These are phyloP conservation scores for Antarctomyces pellizariae DNA, from an alignment of 495 filamentous ascomycete genomes.

Conservation along the genomic window DNA sequence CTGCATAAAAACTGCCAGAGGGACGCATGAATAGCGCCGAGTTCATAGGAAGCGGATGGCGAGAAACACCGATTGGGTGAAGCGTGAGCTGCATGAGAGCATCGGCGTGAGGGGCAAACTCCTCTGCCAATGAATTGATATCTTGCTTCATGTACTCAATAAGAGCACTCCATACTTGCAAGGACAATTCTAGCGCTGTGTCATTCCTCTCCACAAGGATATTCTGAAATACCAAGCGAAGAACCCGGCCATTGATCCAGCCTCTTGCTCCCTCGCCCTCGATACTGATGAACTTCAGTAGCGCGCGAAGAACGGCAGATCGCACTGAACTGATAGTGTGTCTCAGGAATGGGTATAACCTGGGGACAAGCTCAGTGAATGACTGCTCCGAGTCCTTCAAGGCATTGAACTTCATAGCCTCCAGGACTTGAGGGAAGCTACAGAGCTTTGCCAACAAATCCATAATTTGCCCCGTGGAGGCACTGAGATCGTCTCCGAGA, in stretches of 20 bases:
- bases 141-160: conserved; percentile 36
- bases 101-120: conserved; percentile 47
- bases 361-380: conserved; percentile 75
- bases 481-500: conserved; percentile 84
- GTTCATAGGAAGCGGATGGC: conserved; percentile 79
- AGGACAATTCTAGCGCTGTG: conserved; percentile 44
- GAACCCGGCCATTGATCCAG: conserved; percentile 77
- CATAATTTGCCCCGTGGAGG: conserved; percentile 94
- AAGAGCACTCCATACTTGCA: conserved; percentile 70
- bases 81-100: conserved; percentile 58
- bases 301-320: conserved; percentile 72
- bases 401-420: conserved; percentile 84
- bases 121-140: conserved; percentile 30
- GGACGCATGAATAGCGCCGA: conserved; percentile 72
- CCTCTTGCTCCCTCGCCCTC: conserved; percentile 61
- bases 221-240: conserved; percentile 84
- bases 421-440: conserved; percentile 75
- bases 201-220: conserved; percentile 80
- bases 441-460: conserved; percentile 89
- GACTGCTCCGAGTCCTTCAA: conserved; percentile 60
- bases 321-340: conserved; percentile 94
- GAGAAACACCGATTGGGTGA: conserved; percentile 75
- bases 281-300: conserved; percentile 79
- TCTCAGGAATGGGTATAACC: conserved; percentile 85
- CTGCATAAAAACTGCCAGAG: conserved; percentile 57